Conservation (phyloP, 2,329 filamentous ascomycete species). For the Fusarium sp. region DNA sequence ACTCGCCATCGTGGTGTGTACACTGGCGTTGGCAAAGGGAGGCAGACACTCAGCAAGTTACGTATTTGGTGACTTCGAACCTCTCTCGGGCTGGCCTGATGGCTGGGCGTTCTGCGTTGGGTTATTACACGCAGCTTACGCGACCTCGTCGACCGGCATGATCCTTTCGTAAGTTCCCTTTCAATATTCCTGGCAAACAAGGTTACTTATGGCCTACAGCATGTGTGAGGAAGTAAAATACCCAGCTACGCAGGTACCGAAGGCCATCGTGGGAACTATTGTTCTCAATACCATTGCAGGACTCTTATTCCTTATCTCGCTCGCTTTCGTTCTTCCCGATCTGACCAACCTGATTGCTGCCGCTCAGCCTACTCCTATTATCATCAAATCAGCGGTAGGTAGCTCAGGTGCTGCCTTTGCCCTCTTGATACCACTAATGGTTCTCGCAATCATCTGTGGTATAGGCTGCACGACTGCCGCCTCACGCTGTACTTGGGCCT, state of each 20-base stretch:
- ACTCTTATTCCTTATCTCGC: slow-evolving; percentile 77
- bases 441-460: slow-evolving; percentile 19
- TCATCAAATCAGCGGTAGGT: slow-evolving; percentile 62
- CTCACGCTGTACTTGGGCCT: slow-evolving; percentile 25
- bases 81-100: slow-evolving; percentile 76
- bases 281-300: slow-evolving; percentile 76
- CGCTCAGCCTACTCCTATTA: slow-evolving; percentile 74
- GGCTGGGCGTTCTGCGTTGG: slow-evolving; percentile 83
- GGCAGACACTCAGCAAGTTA: slow-evolving; percentile 75
- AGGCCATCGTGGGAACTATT: slow-evolving; percentile 78
- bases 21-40: slow-evolving; percentile 76
- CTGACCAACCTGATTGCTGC: slow-evolving; percentile 68
- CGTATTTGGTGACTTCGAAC: slow-evolving; percentile 77
- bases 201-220: slow-evolving; percentile 52
- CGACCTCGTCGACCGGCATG: slow-evolving; percentile 84
- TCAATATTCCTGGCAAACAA: no score
- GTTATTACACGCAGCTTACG: slow-evolving; percentile 79
- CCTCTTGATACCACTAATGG: slow-evolving; percentile 14
- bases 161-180: slow-evolving; percentile 76
- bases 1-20: slow-evolving; percentile 73
- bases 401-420: slow-evolving; percentile 8
- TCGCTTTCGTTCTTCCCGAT: slow-evolving; percentile 78
- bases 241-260: slow-evolving; percentile 77
- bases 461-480: slow-evolving; percentile 23
- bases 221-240: slow-evolving; percentile 83